phyloP scores from a whole-genome alignment of 2,329 filamentous ascomycete genomes.

The Fusarium sp. region DNA sequence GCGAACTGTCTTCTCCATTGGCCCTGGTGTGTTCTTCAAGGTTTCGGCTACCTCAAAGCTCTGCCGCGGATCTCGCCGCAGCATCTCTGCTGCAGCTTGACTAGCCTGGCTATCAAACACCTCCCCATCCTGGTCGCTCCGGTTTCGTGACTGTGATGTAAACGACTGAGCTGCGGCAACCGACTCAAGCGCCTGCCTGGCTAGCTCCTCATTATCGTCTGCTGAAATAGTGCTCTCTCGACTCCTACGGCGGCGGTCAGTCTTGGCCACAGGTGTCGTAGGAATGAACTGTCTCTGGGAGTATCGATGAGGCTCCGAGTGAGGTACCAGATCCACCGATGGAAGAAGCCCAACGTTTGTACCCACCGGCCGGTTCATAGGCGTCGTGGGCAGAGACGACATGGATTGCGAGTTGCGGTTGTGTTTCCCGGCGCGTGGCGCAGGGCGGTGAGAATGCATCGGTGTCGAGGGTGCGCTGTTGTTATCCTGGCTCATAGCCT shows the following conservation, averaged over 20 bases:
- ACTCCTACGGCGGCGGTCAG: conserved; percentile 69
- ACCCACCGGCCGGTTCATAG: conserved; percentile 63
- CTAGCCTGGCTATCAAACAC: conserved; percentile 80
- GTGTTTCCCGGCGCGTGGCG: conserved; percentile 67
- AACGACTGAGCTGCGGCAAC: conserved; percentile 59
- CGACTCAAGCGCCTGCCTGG: conserved; percentile 62
- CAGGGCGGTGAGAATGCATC: conserved; percentile 56
- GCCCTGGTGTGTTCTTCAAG: conserved; percentile 55
- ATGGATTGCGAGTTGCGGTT: conserved; percentile 82
- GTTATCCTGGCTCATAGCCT: conserved; percentile 79
- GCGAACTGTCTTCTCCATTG: conserved; percentile 55
- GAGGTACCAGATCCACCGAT: conserved; percentile 69
- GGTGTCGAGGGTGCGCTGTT: conserved; percentile 80
- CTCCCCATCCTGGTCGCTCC: conserved; percentile 55
- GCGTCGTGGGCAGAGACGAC: conserved; percentile 85
- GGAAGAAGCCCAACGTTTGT: conserved; percentile 66
- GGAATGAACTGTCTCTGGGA: conserved; percentile 52
- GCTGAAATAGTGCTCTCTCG: conserved; percentile 88
- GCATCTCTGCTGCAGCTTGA: conserved; percentile 78
- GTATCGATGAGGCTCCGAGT: conserved; percentile 65
- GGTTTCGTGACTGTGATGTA: conserved; percentile 39
- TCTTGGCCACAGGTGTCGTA: conserved; percentile 55
- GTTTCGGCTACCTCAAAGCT: conserved; percentile 62
- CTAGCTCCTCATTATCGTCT: conserved; percentile 67
- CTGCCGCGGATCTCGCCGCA: conserved; percentile 67